Conservation (phyloP, 345 rosid genomes). For the Pistacia vera region DNA sequence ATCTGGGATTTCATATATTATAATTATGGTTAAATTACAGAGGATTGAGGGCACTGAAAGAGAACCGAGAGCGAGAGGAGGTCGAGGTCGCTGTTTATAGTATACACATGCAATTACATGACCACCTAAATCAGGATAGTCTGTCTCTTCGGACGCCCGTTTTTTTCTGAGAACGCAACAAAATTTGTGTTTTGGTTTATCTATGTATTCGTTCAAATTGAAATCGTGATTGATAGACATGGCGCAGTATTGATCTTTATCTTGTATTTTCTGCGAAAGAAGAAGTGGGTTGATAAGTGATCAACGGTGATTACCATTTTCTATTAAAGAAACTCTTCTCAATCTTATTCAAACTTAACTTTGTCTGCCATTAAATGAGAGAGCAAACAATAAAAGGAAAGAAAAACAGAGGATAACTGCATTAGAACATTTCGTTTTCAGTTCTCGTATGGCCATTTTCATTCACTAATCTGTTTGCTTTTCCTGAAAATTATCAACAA, state of each 20-base stretch:
- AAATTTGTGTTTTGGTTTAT: too few relatives aligned
- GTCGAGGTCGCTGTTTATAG: too few relatives aligned
- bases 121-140: neutral
- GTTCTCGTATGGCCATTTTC: neutral
- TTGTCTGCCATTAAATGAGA: neutral
- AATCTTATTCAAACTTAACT: neutral
- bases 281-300: neutral
- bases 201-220: neutral
- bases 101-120: too few relatives aligned
- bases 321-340: neutral
- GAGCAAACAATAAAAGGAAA: neutral
- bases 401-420: neutral
- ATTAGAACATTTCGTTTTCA: neutral
- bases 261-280: conserved; percentile 6
- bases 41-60: neutral
- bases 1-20: too few relatives aligned
- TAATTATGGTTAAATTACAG: too few relatives aligned
- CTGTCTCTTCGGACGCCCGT: neutral
- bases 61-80: neutral
- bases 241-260: conserved; percentile 5
- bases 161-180: neutral
- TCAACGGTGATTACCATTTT: neutral
- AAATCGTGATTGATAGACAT: neutral
- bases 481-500: neutral
- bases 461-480: too few relatives aligned